phyloP scores from a whole-genome alignment of 305 asterid species.

The Solanum aculeatissimum region DNA sequence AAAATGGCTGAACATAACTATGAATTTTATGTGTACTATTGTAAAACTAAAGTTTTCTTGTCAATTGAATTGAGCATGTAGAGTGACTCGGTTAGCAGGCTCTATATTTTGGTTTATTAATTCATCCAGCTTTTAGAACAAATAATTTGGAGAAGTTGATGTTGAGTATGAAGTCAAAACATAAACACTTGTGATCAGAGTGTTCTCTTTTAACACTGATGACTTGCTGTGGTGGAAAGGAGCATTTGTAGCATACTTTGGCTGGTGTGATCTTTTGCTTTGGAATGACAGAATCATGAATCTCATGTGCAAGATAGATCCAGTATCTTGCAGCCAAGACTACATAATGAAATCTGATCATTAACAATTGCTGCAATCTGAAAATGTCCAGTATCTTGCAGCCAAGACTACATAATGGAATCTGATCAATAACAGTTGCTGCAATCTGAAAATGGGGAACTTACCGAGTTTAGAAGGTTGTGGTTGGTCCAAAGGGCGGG shows the following conservation, averaged over 20 bases:
- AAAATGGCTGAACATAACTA: neutral
- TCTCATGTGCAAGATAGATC: neutral
- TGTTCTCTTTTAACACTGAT: neutral
- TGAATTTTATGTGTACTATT: neutral
- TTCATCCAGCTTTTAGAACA: neutral
- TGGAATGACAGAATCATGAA: neutral
- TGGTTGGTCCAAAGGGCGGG: too few relatives aligned
- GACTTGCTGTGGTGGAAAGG: neutral
- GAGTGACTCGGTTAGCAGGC: neutral
- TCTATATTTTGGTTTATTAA: neutral
- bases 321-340: neutral
- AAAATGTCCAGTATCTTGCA: neutral
- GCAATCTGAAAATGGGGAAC: neutral
- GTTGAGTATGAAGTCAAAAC: neutral
- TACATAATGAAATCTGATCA: neutral
- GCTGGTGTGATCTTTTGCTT: neutral
- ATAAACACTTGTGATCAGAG: neutral
- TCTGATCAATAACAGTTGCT: neutral
- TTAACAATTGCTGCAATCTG: neutral
- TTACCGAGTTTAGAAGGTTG: too few relatives aligned
- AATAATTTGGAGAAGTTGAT: neutral
- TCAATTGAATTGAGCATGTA: neutral
- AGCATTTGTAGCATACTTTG: neutral
- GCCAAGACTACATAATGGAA: neutral
- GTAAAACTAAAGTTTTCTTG: neutral